phyloP scores from a whole-genome alignment of 1,284 basidiomycete genomes.

The Malassezia arunalokei region DNA sequence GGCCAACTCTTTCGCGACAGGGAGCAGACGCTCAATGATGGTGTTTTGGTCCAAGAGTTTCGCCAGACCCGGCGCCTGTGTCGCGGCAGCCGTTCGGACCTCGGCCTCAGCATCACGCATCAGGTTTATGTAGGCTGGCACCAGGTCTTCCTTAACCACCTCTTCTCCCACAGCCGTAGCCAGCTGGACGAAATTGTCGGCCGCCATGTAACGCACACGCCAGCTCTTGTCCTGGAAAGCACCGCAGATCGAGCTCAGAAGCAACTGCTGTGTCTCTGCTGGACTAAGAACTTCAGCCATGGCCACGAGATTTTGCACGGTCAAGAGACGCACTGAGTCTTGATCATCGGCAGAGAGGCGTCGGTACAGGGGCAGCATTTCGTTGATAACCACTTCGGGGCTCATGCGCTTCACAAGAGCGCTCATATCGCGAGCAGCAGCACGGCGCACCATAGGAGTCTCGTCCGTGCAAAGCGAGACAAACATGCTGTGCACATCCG shows the following conservation, averaged over 20 bases:
- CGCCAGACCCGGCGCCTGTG: conserved; percentile 92
- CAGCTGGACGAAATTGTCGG: conserved; percentile 80
- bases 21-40: conserved; percentile 80
- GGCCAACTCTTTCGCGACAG: conserved; percentile 89
- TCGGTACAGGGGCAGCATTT: conserved; percentile 84
- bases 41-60: conserved; percentile 88
- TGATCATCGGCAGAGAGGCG: conserved; percentile 92
- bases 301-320: conserved; percentile 88
- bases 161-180: conserved; percentile 82
- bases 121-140: conserved; percentile 80
- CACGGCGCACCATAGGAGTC: conserved; percentile 96
- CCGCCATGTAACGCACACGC: conserved; percentile 98
- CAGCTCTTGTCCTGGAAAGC: conserved; percentile 92
- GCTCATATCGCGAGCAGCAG: conserved; percentile 88
- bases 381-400: conserved; percentile 54
- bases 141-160: conserved; percentile 84
- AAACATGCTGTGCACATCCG: conserved; percentile 79
- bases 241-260: conserved; percentile 65
- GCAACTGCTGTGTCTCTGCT: conserved; percentile 76
- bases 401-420: conserved; percentile 44
- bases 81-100: conserved; percentile 87
- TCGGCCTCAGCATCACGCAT: conserved; percentile 98
- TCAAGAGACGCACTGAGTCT: conserved; percentile 89
- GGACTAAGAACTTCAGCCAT: conserved; percentile 74
- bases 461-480: conserved; percentile 76